Base-by-base conservation (phyloP, 306 rosid genomes). In the Castanea mollissima region DNA sequence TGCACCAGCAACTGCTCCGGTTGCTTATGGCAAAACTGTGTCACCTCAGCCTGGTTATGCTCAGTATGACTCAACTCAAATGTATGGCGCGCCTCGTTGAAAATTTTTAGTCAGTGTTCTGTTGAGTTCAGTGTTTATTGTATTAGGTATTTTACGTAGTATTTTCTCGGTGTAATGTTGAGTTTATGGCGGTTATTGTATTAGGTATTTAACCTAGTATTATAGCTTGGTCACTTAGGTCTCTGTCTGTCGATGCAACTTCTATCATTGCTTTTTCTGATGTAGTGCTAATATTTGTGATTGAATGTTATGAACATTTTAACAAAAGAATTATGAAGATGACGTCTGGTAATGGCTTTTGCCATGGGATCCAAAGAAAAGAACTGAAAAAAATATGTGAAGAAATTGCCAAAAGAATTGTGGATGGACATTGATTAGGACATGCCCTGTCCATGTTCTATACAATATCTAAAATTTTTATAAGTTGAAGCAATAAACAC, bases 31-130 rank as follows among this genome's bases (percentile, higher is more conserved):
- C 49, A 92, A 94, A 82, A 91, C 97, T 3, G 69, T 86, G 76
- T 94, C 97, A 0, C 99, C 98, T 18, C 99, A 92, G 90, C 99
- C 99, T 34, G 90, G 86, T 15, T 96, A 92, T 71, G 75, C 96
- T 23, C 99, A 96, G 71, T 93, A 96, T 13, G 99, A 96, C 79
- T 68, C 99, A 1, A 83, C 89, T 70, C 98, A 93, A 87, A 89
- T 88, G 68, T 93, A 91, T 74, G 93, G 86, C 5, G 92, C 92
- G 1, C 91, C 94, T 21, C 93, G 94, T 74, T 91, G 86, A 84
- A 83, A 38, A 32, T 49, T 59, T 82, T 49, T 6, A 31, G 19
- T 20, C n/a, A 15, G 23, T 18, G 70, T 32, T 32, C 19, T 41
- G 18, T 68, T 68, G 52, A 35, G 52, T 68, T 35, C 2, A 23